Base-by-base conservation (phyloP, 2,329 filamentous ascomycete species). In the Phialophora verrucosa region DNA sequence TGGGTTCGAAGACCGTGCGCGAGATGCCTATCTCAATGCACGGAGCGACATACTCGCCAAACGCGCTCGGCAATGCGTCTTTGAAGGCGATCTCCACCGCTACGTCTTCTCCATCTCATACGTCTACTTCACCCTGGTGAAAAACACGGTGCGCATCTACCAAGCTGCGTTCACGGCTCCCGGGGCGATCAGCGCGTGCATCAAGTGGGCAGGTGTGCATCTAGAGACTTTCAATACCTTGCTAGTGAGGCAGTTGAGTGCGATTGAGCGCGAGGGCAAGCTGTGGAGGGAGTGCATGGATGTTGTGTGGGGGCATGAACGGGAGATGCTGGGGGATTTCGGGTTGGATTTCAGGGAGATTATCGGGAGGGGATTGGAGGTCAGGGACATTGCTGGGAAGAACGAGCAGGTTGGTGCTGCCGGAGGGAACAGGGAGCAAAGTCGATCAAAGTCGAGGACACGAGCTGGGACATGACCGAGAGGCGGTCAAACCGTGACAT, bases 181-280 rank as follows among this genome's bases (percentile, higher is more conserved):
- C 29, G 84, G 88, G 14, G 92, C 95, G 82, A 96, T 95, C 85
- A 96, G 92, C 74, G 93, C 93, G 0, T 96, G 93, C 73, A 94
- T 99, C 73, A 96, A 94, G 76, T 99, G 95, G 95, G 93, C 93
- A n/a, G 98, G 97, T 78, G 90, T 95, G 73, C 89, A 96, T 76
- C 88, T 98, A 1, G 93, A 97, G 73, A 88, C 88, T 1, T 98
- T 98, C 82, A 98, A 97, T 74, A 84, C 84, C 54, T 88, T 95
- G 59, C 83, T 99, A 44, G 87, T 85, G 42, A 84, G 94, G 66
- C 95, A 98, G 79, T 82, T 99, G 68, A 96, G 92, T 79, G 93
- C 91, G 75, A 91, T 95, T 2, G 90, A 96, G 67, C 85, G 83
- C 58, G 88, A 86, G n/a, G 90, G 90, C 14, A 84, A 87, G 53